Conservation (phyloP, 371 early-diverging fungal species). For the Smittium mucronatum region DNA sequence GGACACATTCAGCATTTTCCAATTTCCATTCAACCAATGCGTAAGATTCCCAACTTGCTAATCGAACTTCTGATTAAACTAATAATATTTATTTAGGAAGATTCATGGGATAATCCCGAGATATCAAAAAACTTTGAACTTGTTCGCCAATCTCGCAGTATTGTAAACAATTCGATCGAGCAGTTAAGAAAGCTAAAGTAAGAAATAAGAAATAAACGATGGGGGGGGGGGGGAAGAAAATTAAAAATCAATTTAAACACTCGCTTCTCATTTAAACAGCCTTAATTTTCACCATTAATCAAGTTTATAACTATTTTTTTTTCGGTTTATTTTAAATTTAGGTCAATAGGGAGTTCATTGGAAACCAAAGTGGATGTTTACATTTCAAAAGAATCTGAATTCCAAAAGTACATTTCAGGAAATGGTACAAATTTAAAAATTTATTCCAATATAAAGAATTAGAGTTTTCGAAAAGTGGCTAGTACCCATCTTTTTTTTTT, state of each 20-base stretch:
- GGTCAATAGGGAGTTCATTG: constrained; percentile 25
- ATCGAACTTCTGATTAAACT: no score
- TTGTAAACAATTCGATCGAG: constrained; percentile 55
- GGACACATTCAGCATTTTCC: constrained; percentile 38
- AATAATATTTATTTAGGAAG: no score
- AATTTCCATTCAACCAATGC: constrained; percentile 43
- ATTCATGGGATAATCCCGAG: constrained; percentile 38
- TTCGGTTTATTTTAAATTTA: constrained; percentile 3
- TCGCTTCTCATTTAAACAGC: no score
- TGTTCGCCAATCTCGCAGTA: constrained; percentile 41
- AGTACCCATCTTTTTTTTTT: no score
- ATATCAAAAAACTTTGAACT: constrained; percentile 43
- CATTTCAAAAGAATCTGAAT: constrained; percentile 14
- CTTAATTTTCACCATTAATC: no score
- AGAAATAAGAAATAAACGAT: no score
- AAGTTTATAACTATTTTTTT: no score
- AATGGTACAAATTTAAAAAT: no score
- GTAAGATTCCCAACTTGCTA: no score
- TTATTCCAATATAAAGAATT: constrained; percentile 10
- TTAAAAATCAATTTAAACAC: no score
- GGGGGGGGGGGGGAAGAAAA: no score
- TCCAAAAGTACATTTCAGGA: constrained; percentile 15
- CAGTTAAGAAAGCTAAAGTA: constrained; percentile 47
- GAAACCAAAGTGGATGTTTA: constrained; percentile 27
- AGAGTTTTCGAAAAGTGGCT: not conserved